Conservation (phyloP, 345 rosid genomes). For the Theobroma cacao region DNA sequence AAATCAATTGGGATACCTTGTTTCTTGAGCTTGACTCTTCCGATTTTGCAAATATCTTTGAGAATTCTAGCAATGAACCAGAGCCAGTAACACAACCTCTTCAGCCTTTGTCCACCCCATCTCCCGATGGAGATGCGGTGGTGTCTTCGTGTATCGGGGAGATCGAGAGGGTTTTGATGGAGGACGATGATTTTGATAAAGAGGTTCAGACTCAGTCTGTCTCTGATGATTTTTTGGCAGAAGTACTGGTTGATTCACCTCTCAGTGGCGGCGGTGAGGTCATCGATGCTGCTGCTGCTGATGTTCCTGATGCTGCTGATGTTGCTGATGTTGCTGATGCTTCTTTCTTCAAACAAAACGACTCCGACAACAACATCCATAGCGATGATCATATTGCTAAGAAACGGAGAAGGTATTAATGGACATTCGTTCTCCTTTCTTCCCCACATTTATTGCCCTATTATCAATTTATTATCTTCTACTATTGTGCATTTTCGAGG, state of each 20-base stretch:
- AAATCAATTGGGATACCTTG: background rate
- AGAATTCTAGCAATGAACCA: background rate
- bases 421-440: no score
- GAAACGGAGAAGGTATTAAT: slow-evolving; percentile 41
- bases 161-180: slow-evolving; percentile 42
- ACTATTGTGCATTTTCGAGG: background rate
- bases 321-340: slow-evolving; percentile 5
- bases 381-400: slow-evolving; percentile 29
- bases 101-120: background rate
- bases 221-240: slow-evolving; percentile 33
- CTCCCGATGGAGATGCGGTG: slow-evolving; percentile 3
- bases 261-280: slow-evolving; percentile 11
- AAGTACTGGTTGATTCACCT: slow-evolving; percentile 34
- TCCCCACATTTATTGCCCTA: no score
- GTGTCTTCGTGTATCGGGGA: slow-evolving; percentile 39
- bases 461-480: background rate
- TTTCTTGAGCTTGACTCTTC: background rate
- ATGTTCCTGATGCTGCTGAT: slow-evolving; percentile 13
- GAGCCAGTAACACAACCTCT: background rate
- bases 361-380: background rate
- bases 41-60: background rate
- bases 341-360: background rate
- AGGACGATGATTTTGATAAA: slow-evolving; percentile 22
- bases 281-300: slow-evolving; percentile 14
- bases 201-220: slow-evolving; percentile 10